These are phyloP conservation scores for Allium sativum DNA, from an alignment of 106 monocot genomes.

Conservation along the genomic window DNA sequence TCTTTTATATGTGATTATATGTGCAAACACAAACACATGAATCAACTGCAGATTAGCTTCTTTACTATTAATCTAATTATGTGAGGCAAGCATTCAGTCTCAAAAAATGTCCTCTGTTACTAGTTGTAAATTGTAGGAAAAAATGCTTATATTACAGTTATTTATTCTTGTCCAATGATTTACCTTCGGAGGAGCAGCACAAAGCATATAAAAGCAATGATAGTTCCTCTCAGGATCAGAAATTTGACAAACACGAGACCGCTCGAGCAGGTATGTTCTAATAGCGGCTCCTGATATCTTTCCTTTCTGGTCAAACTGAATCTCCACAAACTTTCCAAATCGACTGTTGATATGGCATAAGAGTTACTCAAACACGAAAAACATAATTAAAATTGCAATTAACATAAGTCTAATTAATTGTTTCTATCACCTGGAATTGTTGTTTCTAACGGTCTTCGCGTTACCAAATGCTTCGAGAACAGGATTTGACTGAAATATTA, in stretches of 20 bases:
- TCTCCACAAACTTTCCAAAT: conserved; percentile 69
- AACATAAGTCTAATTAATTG: not conserved
- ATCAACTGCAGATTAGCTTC: not conserved
- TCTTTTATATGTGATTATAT: not conserved
- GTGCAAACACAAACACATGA: not conserved
- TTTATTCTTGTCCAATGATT: not conserved
- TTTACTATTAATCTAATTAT: not conserved
- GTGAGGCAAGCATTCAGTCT: not conserved
- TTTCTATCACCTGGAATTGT: conserved; percentile 68
- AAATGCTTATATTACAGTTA: not conserved
- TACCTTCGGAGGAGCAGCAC: conserved; percentile 52
- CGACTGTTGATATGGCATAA: conserved; percentile 25
- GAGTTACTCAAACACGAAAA: not conserved
- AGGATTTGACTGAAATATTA: conserved; percentile 69
- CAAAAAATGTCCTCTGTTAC: not conserved
- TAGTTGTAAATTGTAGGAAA: not conserved
- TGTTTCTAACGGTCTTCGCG: conserved; percentile 90
- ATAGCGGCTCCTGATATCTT: conserved; percentile 64
- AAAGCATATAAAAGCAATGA: conserved; percentile 67
- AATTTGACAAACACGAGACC: conserved; percentile 60
- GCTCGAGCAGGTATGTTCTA: conserved; percentile 63
- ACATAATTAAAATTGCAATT: not conserved
- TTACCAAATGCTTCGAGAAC: conserved; percentile 97
- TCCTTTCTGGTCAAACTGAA: conserved; percentile 49
- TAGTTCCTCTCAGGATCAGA: conserved; percentile 69